These are phyloP conservation scores for Symbiodinium natans DNA, from an alignment of 73 alveolate genomes.

Conservation along the genomic window DNA sequence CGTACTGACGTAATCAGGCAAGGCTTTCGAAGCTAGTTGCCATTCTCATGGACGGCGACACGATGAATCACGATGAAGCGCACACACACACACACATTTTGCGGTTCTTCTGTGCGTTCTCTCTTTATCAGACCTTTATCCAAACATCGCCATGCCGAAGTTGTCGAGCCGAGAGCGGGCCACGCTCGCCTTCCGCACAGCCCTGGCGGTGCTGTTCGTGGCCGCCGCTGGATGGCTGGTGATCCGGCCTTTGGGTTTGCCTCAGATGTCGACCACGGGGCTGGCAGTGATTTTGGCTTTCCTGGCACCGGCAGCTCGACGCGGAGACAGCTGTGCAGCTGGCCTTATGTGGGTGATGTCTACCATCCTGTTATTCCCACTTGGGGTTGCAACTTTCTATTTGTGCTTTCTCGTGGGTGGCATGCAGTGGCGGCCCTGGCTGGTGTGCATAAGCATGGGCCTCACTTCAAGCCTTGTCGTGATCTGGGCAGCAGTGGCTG, in stretches of 20 bases:
- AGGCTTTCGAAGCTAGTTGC: too few relatives aligned
- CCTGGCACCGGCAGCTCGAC: not conserved
- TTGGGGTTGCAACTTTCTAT: not conserved
- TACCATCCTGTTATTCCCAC: not conserved
- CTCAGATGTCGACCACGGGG: not conserved
- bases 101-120: too few relatives aligned
- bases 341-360: not conserved
- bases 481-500: conserved; percentile 1
- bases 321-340: conserved; percentile 14
- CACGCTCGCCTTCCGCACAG: conserved; percentile 37
- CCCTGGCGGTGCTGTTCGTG: conserved; percentile 15
- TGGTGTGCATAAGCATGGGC: conserved; percentile 8
- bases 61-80: too few relatives aligned
- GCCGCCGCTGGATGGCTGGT: not conserved
- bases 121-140: too few relatives aligned
- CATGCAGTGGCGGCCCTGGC: conserved; percentile 40
- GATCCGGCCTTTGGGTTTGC: not conserved
- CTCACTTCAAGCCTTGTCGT: not conserved
- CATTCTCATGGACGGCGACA: too few relatives aligned
- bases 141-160: too few relatives aligned
- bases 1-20: too few relatives aligned
- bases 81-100: too few relatives aligned
- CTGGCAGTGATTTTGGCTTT: conserved; percentile 45
- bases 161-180: conserved; percentile 14
- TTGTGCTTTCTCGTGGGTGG: conserved; percentile 55